A percentile compares a stretch with the other conserved stretches of the same genome.
Evolutionary conservation across 2,329 filamentous ascomycete species (phyloP).

Genomic region (Phialophora verrucosa): DNA sequence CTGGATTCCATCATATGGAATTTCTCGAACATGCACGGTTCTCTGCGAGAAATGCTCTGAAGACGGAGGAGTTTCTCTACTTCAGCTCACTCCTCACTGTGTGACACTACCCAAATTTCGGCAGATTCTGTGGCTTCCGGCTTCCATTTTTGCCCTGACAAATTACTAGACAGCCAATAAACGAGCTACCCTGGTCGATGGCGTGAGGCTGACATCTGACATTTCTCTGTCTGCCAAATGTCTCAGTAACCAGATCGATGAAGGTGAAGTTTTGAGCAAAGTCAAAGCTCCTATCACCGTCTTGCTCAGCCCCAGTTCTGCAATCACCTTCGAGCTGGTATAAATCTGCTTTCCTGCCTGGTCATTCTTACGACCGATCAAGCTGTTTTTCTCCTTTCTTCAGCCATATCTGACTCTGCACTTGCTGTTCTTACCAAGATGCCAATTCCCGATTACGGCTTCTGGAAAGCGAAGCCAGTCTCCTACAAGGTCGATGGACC

Average conservation of each 20-base stretch:
- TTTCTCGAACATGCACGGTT: not conserved
- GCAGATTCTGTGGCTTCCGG: not conserved
- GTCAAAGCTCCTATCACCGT: not conserved
- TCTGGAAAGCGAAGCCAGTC: conserved; percentile 22
- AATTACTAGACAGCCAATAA: not conserved
- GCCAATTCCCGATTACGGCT: conserved; percentile 23
- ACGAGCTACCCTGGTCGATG: not conserved
- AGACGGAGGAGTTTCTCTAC: too few relatives aligned
- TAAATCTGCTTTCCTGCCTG: not conserved
- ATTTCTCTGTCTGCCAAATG: not conserved
- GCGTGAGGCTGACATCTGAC: not conserved
- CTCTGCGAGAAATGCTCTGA: too few relatives aligned
- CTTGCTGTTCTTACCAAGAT: not conserved
- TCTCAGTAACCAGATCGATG: not conserved
- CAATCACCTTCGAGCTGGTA: not conserved
- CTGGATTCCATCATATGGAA: not conserved
- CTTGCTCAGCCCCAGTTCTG: not conserved
- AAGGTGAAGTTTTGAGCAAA: not conserved
- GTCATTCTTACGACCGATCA: not conserved
- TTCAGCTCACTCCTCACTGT: not conserved
- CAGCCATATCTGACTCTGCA: not conserved
- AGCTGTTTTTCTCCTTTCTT: not conserved
- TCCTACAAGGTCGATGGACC: conserved; percentile 18
- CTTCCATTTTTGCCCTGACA: not conserved
- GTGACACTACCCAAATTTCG: not conserved